Percentiles rank a stretch among this genome's conserved stretches.
These are phyloP conservation scores for Emericellopsis cladophorae DNA, from an alignment of 2,329 filamentous ascomycete species.

Conservation along the genomic window DNA sequence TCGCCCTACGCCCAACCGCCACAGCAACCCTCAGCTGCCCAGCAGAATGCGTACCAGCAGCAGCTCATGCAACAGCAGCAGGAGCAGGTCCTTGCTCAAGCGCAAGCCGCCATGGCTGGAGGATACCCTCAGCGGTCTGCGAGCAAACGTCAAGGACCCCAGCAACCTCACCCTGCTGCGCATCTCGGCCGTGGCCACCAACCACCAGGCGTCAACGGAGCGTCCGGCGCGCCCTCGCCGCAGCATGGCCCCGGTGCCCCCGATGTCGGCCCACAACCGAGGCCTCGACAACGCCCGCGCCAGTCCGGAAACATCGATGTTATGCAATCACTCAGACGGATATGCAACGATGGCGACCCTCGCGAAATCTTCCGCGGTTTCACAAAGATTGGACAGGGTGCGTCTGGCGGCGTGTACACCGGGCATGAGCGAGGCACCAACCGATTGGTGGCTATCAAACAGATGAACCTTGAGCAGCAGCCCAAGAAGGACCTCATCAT, in stretches of 20 bases:
- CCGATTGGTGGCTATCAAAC: slow-evolving; percentile 91
- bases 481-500: slow-evolving; percentile 99
- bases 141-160: slow-evolving; percentile 51
- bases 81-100: slow-evolving; percentile 68
- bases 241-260: slow-evolving; percentile 14
- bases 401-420: slow-evolving; percentile 89
- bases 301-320: slow-evolving; percentile 75
- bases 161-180: slow-evolving; percentile 10
- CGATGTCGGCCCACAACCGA: slow-evolving; percentile 34
- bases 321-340: slow-evolving; percentile 68
- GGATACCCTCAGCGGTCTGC: slow-evolving; percentile 44
- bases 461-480: slow-evolving; percentile 98
- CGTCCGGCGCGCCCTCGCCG: slow-evolving; percentile 18
- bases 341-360: slow-evolving; percentile 84
- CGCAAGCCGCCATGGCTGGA: slow-evolving; percentile 63
- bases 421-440: slow-evolving; percentile 78
- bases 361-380: slow-evolving; percentile 76
- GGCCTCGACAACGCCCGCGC: slow-evolving; percentile 65
- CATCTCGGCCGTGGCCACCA: slow-evolving; percentile 14
- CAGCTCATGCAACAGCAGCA: slow-evolving; percentile 69
- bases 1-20: slow-evolving; percentile 35
- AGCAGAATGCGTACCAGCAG: slow-evolving; percentile 43
- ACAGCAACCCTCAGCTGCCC: slow-evolving; percentile 20
- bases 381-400: slow-evolving; percentile 94
- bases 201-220: slow-evolving; percentile 16